Evolutionary conservation across 2,329 filamentous ascomycete species (phyloP), one percentile per base, ranked within the genome.

Genomic region (Neobulgaria alba): DNA sequence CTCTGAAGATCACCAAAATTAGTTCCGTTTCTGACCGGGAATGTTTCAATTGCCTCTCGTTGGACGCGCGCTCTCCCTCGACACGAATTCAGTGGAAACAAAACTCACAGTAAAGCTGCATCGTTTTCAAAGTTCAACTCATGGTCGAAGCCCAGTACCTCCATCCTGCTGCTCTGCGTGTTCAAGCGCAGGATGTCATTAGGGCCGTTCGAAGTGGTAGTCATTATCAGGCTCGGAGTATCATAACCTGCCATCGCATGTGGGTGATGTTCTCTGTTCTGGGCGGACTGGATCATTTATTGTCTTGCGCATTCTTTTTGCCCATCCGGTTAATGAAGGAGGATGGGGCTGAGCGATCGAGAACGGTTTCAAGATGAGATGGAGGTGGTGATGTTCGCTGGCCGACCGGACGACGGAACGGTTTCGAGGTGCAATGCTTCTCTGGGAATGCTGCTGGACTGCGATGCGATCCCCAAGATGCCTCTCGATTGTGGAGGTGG

Each of bases 1-100:
- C 66, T 42, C 62, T 63, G 45, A 26, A 12, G 12, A 26, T 12
- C 7, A n/a, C n/a, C n/a, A n/a, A n/a, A n/a, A n/a, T n/a, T n/a
- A n/a, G n/a, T n/a, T n/a, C n/a, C n/a, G n/a, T n/a, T n/a, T n/a
- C n/a, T n/a, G n/a, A n/a, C n/a, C n/a, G n/a, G n/a, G n/a, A n/a
- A n/a, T n/a, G n/a, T n/a, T n/a, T n/a, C n/a, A n/a, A n/a, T n/a
- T n/a, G n/a, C n/a, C n/a, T n/a, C n/a, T n/a, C n/a, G n/a, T n/a
- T n/a, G n/a, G n/a, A n/a, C n/a, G n/a, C n/a, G n/a, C n/a, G n/a
- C n/a, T n/a, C n/a, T n/a, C n/a, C n/a, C n/a, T 12, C 23, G 23
- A 26, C 23, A 26, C 23, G 23, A 26, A 7, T 26, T 26, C 23
- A 26, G 23, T 26, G 12, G 23, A 26, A 26, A 26, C 23, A 7